These are phyloP conservation scores for Coprinopsis cinerea DNA, from an alignment of 768 basidiomycete genomes.

Conservation along the genomic window DNA sequence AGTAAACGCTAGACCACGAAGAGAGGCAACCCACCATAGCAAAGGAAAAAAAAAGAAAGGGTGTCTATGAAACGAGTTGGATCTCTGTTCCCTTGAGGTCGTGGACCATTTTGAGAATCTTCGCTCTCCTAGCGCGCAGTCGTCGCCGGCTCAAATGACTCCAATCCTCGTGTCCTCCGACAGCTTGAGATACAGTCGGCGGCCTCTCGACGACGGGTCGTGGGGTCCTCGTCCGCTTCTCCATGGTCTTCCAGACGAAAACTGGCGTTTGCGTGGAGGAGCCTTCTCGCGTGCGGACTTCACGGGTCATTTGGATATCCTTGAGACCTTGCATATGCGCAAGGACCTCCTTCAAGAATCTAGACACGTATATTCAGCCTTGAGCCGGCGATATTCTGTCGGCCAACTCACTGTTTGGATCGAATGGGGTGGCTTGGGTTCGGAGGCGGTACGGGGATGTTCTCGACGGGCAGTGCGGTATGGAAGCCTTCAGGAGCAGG, in stretches of 20 bases:
- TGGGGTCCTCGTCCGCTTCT: conserved; percentile 1
- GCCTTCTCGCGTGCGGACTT: conserved; percentile 22
- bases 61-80: background rate
- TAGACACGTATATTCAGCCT: conserved; percentile 16
- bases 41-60: background rate
- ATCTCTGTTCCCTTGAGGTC: conserved; percentile 15
- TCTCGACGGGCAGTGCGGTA: background rate
- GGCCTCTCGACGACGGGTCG: background rate
- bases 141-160: conserved; percentile 54
- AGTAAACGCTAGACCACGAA: too few species aligned
- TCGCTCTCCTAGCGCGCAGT: conserved; percentile 37
- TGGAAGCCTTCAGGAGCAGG: conserved; percentile 24
- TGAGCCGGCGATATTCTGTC: background rate
- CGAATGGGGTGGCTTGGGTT: conserved; percentile 43
- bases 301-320: conserved; percentile 38
- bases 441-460: conserved; percentile 24
- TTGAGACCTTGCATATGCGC: conserved; percentile 36
- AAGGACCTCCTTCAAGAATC: conserved; percentile 55
- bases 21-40: background rate
- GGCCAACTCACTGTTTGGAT: conserved; percentile 41
- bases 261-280: conserved; percentile 13
- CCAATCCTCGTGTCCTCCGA: conserved; percentile 46
- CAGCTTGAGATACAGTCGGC: conserved; percentile 28
- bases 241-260: conserved; percentile 16
- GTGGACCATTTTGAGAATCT: conserved; percentile 37